Evolutionary conservation across 2,329 filamentous ascomycete genomes (phyloP), one percentile per base, ranked within the genome.

Genomic region (Dissoconium aciculare): DNA sequence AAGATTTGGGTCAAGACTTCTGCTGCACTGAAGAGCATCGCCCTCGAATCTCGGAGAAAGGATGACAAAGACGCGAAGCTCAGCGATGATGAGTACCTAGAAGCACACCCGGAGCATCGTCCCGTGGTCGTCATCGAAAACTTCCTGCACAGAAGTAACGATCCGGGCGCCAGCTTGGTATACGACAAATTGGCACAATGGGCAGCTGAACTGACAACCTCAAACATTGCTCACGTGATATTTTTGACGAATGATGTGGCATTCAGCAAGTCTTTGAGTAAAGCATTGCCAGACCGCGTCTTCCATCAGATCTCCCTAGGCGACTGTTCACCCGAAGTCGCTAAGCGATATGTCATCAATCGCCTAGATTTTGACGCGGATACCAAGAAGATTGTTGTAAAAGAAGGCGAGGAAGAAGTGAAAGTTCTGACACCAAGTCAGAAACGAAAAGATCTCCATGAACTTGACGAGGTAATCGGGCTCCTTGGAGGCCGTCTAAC

Each of bases 91-190:
- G 83, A 87, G 31, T 94, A 79, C 54, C 66, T 94, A 2, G 85
- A 94, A 50, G 78, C 80, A 1, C 85, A 94, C 49, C 84, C 87
- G 0, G 85, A 94, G 49, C 67, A 64, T 33, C 63, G 85, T 13
- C 76, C 84, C 0, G 77, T 94, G 4, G 73, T 95, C 4, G 74
- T 95, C 5, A 78, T 94, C 32, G 83, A 93, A 52, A 93, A 92
- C 51, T 95, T 91, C 57, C 55, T 92, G 9, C 77, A 89, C 58
- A 87, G 84, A 57, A 74, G 54, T 39, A 52, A 58, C 28, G 62
- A 66, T 32, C 34, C 42, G 1, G 47, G 47, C 4, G 56, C 56
- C 14, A 53, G 51, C 10, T 47, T 64, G 9, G 58, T 66, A 9
- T 65, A 65, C 34, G 62, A 66, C 47, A 66, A 65, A 46, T 55